These are phyloP conservation scores for Amaranthus tricolor DNA, from an alignment of 179 eudicot genomes.

Conservation along the genomic window DNA sequence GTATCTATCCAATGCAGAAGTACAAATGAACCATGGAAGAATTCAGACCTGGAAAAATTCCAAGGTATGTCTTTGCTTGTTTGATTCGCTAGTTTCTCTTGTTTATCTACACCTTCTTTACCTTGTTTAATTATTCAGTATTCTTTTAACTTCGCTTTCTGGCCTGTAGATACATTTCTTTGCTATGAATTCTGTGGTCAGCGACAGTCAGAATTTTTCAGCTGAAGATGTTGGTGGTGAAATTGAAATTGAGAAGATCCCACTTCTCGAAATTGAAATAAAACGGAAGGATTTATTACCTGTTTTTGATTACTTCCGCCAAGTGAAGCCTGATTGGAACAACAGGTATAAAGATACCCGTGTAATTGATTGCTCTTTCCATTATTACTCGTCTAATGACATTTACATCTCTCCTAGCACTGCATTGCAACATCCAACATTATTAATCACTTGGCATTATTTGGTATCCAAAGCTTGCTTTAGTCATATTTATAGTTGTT, in stretches of 20 bases:
- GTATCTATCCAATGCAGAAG: constrained; percentile 93
- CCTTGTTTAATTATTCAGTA: constrained; percentile 9
- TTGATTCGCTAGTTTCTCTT: neutral
- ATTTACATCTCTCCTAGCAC: neutral
- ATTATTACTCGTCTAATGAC: neutral
- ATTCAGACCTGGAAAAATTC: constrained; percentile 85
- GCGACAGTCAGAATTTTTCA: constrained; percentile 25
- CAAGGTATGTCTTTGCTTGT: constrained; percentile 45
- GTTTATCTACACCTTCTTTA: neutral
- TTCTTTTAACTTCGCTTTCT: constrained; percentile 21
- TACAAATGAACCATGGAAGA: constrained; percentile 70
- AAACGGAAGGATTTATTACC: constrained; percentile 85
- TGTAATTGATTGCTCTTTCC: constrained; percentile 2
- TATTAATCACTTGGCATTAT: neutral
- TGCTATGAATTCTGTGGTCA: constrained; percentile 40
- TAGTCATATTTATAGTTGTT: neutral
- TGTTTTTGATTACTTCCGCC: constrained; percentile 71
- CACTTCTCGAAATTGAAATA: constrained; percentile 67
- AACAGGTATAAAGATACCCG: constrained; percentile 45
- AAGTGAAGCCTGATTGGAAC: constrained; percentile 58
- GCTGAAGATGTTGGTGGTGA: constrained; percentile 51
- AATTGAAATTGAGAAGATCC: constrained; percentile 67
- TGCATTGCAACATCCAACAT: neutral
- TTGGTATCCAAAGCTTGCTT: neutral
- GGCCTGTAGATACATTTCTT: constrained; percentile 63